Evolutionary conservation across 345 rosid genomes (phyloP), one percentile per base, ranked within the genome.

Genomic region (Garcia nutans): DNA sequence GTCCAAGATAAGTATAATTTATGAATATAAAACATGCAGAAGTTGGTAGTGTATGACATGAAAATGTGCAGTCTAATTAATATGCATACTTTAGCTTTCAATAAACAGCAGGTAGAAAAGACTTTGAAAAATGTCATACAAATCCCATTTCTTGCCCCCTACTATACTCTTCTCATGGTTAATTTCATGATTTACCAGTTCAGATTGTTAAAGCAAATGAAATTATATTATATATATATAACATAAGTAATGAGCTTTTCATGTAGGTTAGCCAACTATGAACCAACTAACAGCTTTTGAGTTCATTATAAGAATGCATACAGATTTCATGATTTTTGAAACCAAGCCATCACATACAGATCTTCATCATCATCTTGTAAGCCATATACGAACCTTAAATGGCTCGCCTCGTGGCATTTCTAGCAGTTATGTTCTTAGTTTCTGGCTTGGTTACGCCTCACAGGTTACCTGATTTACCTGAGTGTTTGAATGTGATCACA

Each of bases 401-500:
- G 71, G 24, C 71, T 68, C 41, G 12, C 7, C 42, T 69, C 6
- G 1, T 16, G 11, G n/a, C 56, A 52, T 2, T 52, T 17, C 55
- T 69, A 5, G 15, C 15, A 16, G 19, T 69, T 52, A 12, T 52
- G 2, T 22, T 52, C 20, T 5, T 69, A 52, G 11, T 69, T 68
- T 69, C 60, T 24, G 16, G 44, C 2, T 52, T 41, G 17, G 44
- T 31, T 8, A 69, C 17, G 45, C 20, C 42, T 69, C 72, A 24
- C 8, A 52, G 17, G 19, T 13, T 50, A 6, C 72, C 28, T 7
- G 41, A 50, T 69, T 69, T 52, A 59, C 52, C 50, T 0, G 72
- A 69, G 16, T 69, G 72, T 47, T 52, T 69, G 56, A 79, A 84
- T 61, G 85, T 79, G 67, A 59, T 81, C 13, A 31, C 9, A 0